Percentiles rank a stretch among this genome's conserved stretches.
phyloP scores from a whole-genome alignment of 805 yeast species.

The Suhomyces prunicola region DNA sequence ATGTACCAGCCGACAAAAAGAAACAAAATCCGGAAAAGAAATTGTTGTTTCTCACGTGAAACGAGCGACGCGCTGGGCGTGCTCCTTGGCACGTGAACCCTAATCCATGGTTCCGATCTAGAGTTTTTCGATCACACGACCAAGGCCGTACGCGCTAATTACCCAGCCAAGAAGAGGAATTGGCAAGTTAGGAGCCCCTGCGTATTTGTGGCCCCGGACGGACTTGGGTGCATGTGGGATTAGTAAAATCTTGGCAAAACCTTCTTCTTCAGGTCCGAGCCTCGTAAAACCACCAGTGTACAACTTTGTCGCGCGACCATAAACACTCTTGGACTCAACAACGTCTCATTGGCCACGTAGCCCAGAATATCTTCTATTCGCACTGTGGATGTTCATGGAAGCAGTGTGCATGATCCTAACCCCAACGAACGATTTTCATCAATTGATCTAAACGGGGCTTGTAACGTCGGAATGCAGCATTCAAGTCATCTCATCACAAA shows the following conservation, averaged over 20 bases:
- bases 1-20: not conserved
- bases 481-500: not conserved
- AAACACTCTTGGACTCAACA: not conserved
- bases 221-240: not conserved
- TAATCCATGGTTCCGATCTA: not conserved
- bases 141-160: not conserved
- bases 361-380: not conserved
- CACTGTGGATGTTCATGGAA: not conserved
- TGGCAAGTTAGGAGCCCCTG: not conserved
- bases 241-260: not conserved
- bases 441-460: not conserved
- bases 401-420: not conserved
- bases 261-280: not conserved
- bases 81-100: not conserved
- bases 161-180: not conserved
- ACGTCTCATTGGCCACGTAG: not conserved
- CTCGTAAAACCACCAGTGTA: not conserved
- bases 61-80: not conserved
- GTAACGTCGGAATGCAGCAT: not conserved
- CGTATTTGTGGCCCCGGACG: not conserved
- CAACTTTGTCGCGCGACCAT: not conserved
- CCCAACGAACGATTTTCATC: not conserved
- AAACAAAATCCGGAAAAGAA: not conserved
- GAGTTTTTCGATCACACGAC: not conserved
- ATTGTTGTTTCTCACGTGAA: not conserved